Conservation (phyloP, 306 rosid genomes). For the Crataegus laevigata region DNA sequence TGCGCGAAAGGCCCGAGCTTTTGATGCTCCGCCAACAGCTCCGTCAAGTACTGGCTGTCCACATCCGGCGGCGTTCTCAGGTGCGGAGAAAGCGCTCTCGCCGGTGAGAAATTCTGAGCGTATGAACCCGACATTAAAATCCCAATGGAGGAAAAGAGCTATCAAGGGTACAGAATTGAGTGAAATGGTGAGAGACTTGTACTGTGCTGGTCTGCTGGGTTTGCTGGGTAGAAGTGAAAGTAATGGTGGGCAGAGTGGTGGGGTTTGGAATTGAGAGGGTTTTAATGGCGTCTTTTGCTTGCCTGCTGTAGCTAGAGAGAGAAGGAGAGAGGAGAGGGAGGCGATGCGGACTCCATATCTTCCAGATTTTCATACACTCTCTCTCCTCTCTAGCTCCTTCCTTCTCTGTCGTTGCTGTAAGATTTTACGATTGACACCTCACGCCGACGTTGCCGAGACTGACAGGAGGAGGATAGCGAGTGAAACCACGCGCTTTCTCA, state of each 20-base stretch:
- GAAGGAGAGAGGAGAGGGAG: background rate
- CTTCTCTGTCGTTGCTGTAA: conserved; percentile 18
- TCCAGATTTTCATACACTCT: background rate
- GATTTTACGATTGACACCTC: conserved; percentile 29
- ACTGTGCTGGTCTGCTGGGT: background rate
- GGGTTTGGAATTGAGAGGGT: conserved; percentile 5
- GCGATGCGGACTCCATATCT: background rate
- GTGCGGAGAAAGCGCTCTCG: conserved; percentile 88
- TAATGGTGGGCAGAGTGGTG: background rate
- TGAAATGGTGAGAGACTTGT: background rate
- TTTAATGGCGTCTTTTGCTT: conserved; percentile 1
- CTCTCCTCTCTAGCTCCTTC: background rate
- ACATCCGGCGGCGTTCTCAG: conserved; percentile 67
- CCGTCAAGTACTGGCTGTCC: conserved; percentile 88
- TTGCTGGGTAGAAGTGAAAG: background rate
- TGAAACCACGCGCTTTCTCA: background rate
- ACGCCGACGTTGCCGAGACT: conserved; percentile 13
- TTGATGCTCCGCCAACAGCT: conserved; percentile 86
- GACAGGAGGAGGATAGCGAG: conserved; percentile 17
- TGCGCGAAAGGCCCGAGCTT: conserved; percentile 93
- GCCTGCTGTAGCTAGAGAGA: background rate
- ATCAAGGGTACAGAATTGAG: background rate
- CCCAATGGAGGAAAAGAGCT: background rate
- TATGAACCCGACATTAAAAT: conserved; percentile 73
- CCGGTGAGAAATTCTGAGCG: conserved; percentile 76